These are phyloP conservation scores for Pseudogymnoascus sp. DNA, from an alignment of 2,329 filamentous ascomycete genomes.

Conservation along the genomic window DNA sequence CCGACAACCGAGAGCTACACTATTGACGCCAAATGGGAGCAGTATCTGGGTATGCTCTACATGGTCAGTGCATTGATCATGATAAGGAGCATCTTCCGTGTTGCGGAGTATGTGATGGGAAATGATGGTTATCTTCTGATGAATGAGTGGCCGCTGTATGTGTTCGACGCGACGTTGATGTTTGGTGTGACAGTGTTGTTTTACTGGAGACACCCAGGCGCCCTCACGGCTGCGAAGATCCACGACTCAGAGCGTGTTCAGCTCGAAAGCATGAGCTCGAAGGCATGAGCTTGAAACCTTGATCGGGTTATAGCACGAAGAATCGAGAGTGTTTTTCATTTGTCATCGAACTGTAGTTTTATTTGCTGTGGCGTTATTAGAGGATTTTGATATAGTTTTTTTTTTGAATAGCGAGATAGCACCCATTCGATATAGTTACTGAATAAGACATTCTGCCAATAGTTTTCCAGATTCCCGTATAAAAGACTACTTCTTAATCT, in stretches of 20 bases:
- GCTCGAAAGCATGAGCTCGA: neutral
- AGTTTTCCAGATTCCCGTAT: neutral
- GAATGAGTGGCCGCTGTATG: conserved; percentile 36
- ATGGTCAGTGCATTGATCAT: conserved; percentile 36
- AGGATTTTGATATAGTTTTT: neutral
- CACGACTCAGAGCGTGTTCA: neutral
- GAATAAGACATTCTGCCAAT: neutral
- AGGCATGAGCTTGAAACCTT: neutral
- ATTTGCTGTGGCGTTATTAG: neutral
- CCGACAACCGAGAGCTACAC: conserved; percentile 14
- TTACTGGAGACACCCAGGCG: conserved; percentile 27
- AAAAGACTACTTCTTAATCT: neutral
- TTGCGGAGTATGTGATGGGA: conserved; percentile 39
- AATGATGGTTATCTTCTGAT: conserved; percentile 33
- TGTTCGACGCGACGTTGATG: conserved; percentile 38
- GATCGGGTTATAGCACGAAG: neutral
- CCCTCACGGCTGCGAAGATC: neutral
- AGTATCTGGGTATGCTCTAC: conserved; percentile 35
- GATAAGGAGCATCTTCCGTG: conserved; percentile 36
- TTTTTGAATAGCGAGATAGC: neutral
- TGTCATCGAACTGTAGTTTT: neutral
- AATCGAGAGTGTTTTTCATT: neutral
- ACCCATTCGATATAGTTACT: neutral
- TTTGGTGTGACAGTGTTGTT: conserved; percentile 30
- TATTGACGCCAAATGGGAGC: conserved; percentile 22